A percentile compares a stretch with the other conserved stretches of the same genome.
These are phyloP conservation scores for Emericellopsis terricola DNA, from an alignment of 495 filamentous ascomycete species.

Conservation along the genomic window DNA sequence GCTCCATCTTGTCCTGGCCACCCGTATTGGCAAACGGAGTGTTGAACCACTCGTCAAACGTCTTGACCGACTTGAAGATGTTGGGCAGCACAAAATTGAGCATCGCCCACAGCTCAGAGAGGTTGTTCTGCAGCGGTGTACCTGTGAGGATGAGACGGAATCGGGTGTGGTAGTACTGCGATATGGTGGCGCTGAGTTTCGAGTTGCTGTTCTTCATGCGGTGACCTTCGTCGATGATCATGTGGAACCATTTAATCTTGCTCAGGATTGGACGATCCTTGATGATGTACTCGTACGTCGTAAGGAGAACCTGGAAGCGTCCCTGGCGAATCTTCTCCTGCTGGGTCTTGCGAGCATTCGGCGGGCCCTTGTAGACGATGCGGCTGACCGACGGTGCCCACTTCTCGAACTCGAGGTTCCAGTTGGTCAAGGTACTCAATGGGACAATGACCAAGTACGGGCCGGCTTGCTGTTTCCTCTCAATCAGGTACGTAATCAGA, in stretches of 20 bases:
- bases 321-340: constrained; percentile 89
- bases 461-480: constrained; percentile 81
- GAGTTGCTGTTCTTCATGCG: constrained; percentile 99
- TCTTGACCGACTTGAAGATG: constrained; percentile 98
- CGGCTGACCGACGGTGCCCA: constrained; percentile 79
- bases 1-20: constrained; percentile 93
- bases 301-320: constrained; percentile 87
- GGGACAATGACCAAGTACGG: constrained; percentile 96
- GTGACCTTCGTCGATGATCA: constrained; percentile 99
- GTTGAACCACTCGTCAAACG: constrained; percentile 99
- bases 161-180: constrained; percentile 82
- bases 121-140: constrained; percentile 93
- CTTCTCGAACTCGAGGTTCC: constrained; percentile 97
- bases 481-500: constrained; percentile 90
- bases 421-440: constrained; percentile 90
- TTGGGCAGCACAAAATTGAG: constrained; percentile 96
- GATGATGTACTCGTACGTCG: constrained; percentile 98
- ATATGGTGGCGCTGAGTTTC: constrained; percentile 86
- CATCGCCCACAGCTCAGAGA: constrained; percentile 89
- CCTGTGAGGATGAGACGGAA: constrained; percentile 95
- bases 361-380: constrained; percentile 94
- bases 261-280: constrained; percentile 87
- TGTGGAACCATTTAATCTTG: constrained; percentile 98
- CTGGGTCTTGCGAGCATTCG: constrained; percentile 71
- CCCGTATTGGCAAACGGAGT: constrained; percentile 98